These are phyloP conservation scores for Paramecium sonneborni DNA, from an alignment of 73 alveolate genomes.

Conservation along the genomic window DNA sequence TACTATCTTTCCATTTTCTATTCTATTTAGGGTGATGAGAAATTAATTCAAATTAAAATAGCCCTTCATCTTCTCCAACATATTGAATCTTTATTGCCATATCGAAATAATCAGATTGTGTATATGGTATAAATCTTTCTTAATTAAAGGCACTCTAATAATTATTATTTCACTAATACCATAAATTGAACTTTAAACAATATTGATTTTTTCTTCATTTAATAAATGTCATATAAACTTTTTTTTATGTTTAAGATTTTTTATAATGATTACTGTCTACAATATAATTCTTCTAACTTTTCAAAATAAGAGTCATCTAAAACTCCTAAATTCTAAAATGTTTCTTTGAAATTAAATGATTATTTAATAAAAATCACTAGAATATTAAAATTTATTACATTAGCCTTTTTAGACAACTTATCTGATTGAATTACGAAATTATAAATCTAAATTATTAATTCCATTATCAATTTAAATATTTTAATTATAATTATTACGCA, in stretches of 20 bases:
- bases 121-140: background rate
- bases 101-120: slow-evolving; percentile 19
- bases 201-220: background rate
- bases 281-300: background rate
- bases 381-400: background rate
- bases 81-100: background rate
- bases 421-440: background rate
- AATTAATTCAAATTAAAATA: background rate
- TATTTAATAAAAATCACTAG: background rate
- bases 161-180: background rate
- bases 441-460: background rate
- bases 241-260: background rate
- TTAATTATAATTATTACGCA: background rate
- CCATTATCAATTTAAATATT: background rate
- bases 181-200: background rate
- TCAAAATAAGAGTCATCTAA: background rate
- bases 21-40: slow-evolving; percentile 4
- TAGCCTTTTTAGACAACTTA: background rate
- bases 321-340: background rate
- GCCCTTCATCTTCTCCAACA: background rate
- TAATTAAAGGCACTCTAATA: background rate
- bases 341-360: background rate
- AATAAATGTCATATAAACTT: background rate
- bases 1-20: slow-evolving; percentile 14
- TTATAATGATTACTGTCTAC: background rate